A percentile compares a stretch with the other conserved stretches of the same genome.
phyloP scores from a whole-genome alignment of 495 filamentous ascomycete genomes.

The Penicillium dipodomyicola region DNA sequence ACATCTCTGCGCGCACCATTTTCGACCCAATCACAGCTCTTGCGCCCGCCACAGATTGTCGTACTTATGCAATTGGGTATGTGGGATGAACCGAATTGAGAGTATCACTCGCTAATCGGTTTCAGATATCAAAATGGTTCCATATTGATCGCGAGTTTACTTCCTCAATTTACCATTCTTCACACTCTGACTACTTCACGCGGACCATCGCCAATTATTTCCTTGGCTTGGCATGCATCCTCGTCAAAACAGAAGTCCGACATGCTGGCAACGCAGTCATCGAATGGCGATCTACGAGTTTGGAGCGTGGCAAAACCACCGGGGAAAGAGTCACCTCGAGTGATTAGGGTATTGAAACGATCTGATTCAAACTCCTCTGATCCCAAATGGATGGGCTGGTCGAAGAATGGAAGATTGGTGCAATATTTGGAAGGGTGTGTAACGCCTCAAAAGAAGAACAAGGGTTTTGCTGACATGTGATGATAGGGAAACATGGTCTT shows the following conservation, averaged over 20 bases:
- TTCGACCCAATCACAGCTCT: constrained; percentile 91
- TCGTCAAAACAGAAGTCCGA: constrained; percentile 96
- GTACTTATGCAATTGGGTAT: constrained; percentile 95
- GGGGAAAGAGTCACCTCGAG: constrained; percentile 69
- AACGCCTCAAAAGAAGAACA: neutral
- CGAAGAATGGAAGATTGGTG: constrained; percentile 92
- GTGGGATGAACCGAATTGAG: constrained; percentile 7
- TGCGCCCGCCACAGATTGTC: constrained; percentile 87
- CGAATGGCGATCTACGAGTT: constrained; percentile 88
- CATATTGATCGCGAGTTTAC: constrained; percentile 82
- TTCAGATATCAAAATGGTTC: constrained; percentile 90
- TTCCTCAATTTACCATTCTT: constrained; percentile 90
- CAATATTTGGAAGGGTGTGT: constrained; percentile 91
- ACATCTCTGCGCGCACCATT: constrained; percentile 88
- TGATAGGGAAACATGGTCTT: constrained; percentile 79
- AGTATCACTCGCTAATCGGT: neutral
- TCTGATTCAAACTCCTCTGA: constrained; percentile 67
- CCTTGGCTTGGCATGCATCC: constrained; percentile 95
- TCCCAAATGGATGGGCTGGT: constrained; percentile 97
- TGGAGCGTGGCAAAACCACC: constrained; percentile 94
- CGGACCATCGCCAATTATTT: constrained; percentile 81
- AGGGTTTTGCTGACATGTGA: neutral
- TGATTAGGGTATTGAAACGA: constrained; percentile 82
- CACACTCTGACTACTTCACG: constrained; percentile 84
- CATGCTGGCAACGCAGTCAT: constrained; percentile 91